Evolutionary conservation across 1,139 yeast species (phyloP).

Genomic region (Nakaseomyces glabratus): DNA sequence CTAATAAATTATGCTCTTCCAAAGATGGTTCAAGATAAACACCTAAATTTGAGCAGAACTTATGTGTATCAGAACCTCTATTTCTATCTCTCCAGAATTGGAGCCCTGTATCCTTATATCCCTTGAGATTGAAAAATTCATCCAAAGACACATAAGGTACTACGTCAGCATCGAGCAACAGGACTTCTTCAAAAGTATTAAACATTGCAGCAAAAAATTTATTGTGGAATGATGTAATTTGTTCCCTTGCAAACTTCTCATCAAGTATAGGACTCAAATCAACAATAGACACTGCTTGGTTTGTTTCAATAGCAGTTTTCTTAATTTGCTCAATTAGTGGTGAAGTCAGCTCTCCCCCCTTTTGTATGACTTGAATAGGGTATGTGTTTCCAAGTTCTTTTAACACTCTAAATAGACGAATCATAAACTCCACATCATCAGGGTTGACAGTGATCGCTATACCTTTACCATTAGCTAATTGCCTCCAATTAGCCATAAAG

Average conservation of each 20-base stretch:
- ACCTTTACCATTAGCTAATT: constrained; percentile 36
- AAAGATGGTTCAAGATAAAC: constrained; percentile 36
- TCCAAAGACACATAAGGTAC: constrained; percentile 36
- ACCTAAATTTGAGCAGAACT: constrained; percentile 30
- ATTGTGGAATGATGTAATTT: constrained; percentile 37
- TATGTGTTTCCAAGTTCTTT: constrained; percentile 39
- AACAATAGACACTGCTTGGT: constrained; percentile 40
- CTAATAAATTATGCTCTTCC: constrained; percentile 34
- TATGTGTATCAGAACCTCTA: constrained; percentile 25
- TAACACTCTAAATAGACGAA: constrained; percentile 38
- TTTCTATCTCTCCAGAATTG: constrained; percentile 43
- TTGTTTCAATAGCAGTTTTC: constrained; percentile 15
- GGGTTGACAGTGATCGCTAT: constrained; percentile 44
- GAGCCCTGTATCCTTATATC: constrained; percentile 37
- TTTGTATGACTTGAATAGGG: constrained; percentile 47
- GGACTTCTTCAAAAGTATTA: constrained; percentile 43
- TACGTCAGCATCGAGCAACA: constrained; percentile 45
- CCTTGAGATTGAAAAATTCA: constrained; percentile 35
- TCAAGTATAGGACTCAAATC: constrained; percentile 35
- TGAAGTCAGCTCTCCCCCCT: constrained; percentile 25
- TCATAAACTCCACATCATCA: constrained; percentile 38
- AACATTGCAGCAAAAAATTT: constrained; percentile 43
- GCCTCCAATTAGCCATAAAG: constrained; percentile 26
- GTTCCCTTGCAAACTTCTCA: constrained; percentile 27
- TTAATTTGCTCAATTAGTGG: constrained; percentile 13